Base-by-base conservation (phyloP, 495 filamentous ascomycete genomes). In the Podospora pseudoanserina region DNA sequence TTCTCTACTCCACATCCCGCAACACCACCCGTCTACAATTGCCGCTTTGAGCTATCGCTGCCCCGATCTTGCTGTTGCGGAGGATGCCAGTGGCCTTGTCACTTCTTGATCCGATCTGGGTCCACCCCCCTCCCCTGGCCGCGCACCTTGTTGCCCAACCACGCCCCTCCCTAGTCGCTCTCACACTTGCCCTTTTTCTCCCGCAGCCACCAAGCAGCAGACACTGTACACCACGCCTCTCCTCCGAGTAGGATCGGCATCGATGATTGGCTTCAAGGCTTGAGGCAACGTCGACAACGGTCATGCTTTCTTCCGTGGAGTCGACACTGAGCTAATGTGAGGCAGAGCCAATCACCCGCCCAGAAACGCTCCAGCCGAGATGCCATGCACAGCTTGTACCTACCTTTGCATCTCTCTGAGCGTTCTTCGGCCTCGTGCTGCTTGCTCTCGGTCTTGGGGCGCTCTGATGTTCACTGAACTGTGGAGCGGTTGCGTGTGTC, bases 281-380 rank as follows among this genome's bases (percentile, higher is more conserved):
- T 34, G 67, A 70, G 74, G 74, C 71, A 72, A 74, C 72, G 73
- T 77, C 77, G 72, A 79, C 79, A 78, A 79, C 81, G 77, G 79
- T 76, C 80, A 81, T 81, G 81, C 80, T 77, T 80, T 78, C 76
- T 75, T 77, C 79, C 80, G 79, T 78, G 72, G 77, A 77, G 75
- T 77, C 74, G 77, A 79, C 75, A 65, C 77, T 78, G 74, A 80
- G 74, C 77, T 80, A 78, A 78, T 78, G 79, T 81, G 73, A 69
- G 65, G 71, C 74, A 67, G 66, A 72, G 61, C 79, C 77, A 81
- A 81, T 83, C 73, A 79, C 65, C 69, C 72, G 70, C 72, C 63
- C 76, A 65, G 70, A 74, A 71, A 74, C 72, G 76, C 74, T 72
- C 80, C 77, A 79, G 76, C 77, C 77, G 76, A 82, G 80, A 78